Evolutionary conservation across 139 green algal genomes (phyloP).

Genomic region (Raphidocelis subcapitata): DNA sequence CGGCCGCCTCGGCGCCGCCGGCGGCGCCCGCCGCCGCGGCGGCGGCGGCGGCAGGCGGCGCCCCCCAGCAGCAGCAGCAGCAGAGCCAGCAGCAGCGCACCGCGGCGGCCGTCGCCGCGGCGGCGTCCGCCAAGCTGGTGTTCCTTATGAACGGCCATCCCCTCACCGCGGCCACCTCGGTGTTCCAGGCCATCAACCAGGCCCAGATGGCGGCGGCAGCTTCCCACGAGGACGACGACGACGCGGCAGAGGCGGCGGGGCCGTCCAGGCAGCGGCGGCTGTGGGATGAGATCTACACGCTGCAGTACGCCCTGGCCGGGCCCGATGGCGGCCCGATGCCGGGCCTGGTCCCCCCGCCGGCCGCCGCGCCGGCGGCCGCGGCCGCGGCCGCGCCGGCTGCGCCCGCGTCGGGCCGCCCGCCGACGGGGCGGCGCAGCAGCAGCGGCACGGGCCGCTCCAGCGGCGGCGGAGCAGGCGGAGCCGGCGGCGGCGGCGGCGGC

Average conservation of each 20-base stretch:
- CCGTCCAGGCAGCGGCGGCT: constrained; percentile 37
- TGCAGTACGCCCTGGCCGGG: constrained; percentile 63
- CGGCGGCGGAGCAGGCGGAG: constrained; percentile 1
- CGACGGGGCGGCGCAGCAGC: no score
- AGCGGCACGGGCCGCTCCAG: not conserved
- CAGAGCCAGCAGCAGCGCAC: constrained; percentile 7
- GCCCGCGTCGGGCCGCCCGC: not conserved
- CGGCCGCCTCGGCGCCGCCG: constrained; percentile 1
- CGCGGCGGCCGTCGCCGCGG: not conserved
- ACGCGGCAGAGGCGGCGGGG: constrained; percentile 12
- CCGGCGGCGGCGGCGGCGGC: not conserved
- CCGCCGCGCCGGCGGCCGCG: not conserved
- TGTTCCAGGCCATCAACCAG: constrained; percentile 87
- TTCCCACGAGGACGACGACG: constrained; percentile 34
- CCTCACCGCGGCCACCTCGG: constrained; percentile 57
- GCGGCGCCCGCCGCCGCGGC: constrained; percentile 16
- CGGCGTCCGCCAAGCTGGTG: constrained; percentile 47
- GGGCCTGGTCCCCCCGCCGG: not conserved
- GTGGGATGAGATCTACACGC: constrained; percentile 88
- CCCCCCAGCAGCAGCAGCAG: constrained; percentile 4
- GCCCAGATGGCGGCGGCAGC: constrained; percentile 10
- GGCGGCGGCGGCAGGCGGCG: constrained; percentile 2
- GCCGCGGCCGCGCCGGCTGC: not conserved
- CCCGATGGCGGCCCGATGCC: not conserved
- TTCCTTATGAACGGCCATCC: constrained; percentile 62